Conservation (phyloP, 2,329 filamentous ascomycete species). For the Calonectria ilicicola region DNA sequence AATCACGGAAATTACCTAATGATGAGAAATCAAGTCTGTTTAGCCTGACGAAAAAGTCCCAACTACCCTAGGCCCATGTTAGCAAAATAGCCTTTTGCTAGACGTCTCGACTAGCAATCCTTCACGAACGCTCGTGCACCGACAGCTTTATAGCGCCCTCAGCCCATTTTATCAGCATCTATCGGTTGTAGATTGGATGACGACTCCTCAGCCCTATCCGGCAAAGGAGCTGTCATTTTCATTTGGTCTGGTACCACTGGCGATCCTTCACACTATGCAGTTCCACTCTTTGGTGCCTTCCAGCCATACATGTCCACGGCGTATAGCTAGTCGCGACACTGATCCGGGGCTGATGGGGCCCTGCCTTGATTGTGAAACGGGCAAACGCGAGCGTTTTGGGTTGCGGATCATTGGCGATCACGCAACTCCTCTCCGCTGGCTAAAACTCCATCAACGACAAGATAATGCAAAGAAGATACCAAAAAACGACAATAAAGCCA, state of each 20-base stretch:
- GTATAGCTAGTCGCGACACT: constrained; percentile 10
- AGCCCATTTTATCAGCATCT: background rate
- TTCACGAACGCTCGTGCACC: background rate
- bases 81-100: background rate
- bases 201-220: constrained; percentile 10
- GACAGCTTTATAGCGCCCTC: background rate
- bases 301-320: background rate
- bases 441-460: background rate
- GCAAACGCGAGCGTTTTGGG: background rate
- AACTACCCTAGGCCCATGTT: background rate
- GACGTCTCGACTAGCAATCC: background rate
- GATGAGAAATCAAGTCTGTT: background rate
- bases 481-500: no score
- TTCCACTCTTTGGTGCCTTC: background rate
- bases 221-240: background rate
- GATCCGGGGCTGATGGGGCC: background rate
- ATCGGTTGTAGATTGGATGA: background rate
- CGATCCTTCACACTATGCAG: background rate
- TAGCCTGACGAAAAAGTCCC: background rate
- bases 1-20: background rate
- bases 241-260: background rate
- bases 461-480: background rate
- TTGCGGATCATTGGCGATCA: background rate
- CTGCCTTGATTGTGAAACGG: background rate
- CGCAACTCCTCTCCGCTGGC: background rate